Conservation (phyloP, 768 basidiomycete genomes). For the Psilocybe subaeruginosa region DNA sequence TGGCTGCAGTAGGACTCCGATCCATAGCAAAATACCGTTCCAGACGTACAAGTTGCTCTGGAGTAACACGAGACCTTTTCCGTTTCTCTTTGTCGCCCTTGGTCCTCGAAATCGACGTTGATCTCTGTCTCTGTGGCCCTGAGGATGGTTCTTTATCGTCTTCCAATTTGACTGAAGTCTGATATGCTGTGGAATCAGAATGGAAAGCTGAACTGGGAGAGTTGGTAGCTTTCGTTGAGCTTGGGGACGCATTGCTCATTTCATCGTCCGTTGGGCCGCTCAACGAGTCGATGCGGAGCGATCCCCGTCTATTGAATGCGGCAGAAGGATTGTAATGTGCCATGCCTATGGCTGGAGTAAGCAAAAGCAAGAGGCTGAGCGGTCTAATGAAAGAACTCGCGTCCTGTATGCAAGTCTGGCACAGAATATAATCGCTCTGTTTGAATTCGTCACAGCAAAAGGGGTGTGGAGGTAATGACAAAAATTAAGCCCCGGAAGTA, state of each 20-base stretch:
- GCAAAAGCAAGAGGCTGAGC: neutral
- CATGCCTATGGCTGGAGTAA: neutral
- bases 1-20: constrained; percentile 70
- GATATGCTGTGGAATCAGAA: neutral
- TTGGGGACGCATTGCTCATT: constrained; percentile 27
- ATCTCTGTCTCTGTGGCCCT: constrained; percentile 34
- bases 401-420: neutral
- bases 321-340: constrained; percentile 23
- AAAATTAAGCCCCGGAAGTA: constrained; percentile 26
- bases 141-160: constrained; percentile 36
- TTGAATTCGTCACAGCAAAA: neutral
- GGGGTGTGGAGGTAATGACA: neutral
- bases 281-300: constrained; percentile 27
- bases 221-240: constrained; percentile 25
- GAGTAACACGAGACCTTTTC: constrained; percentile 79
- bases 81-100: constrained; percentile 34
- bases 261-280: constrained; percentile 23
- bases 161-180: constrained; percentile 17
- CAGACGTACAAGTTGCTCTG: constrained; percentile 76
- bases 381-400: neutral
- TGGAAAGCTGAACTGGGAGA: constrained; percentile 29
- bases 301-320: constrained; percentile 19
- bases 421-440: neutral
- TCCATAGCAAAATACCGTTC: constrained; percentile 72
- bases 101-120: constrained; percentile 27